phyloP scores from a whole-genome alignment of 495 filamentous ascomycete genomes.

The Aspergillus carlsbadensis region DNA sequence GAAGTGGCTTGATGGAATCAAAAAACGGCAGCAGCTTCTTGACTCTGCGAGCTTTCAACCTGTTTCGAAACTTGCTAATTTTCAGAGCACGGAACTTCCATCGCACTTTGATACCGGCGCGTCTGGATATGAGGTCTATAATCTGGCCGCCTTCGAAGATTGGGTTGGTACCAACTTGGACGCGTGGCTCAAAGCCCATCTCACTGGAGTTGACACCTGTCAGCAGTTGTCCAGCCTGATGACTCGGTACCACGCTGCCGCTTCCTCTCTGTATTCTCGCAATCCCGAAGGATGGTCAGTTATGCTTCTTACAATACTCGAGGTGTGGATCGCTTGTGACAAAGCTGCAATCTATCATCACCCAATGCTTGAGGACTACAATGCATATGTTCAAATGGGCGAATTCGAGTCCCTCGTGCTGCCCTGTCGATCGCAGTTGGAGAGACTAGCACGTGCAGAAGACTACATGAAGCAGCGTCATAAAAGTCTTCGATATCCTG shows the following conservation, averaged over 20 bases:
- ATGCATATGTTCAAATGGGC: slow-evolving; percentile 41
- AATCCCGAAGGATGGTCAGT: slow-evolving; percentile 55
- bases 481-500: slow-evolving; percentile 10
- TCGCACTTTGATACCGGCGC: background rate
- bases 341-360: slow-evolving; percentile 40
- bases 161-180: slow-evolving; percentile 42
- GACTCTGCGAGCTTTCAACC: background rate
- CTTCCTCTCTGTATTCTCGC: slow-evolving; percentile 29
- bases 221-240: slow-evolving; percentile 27
- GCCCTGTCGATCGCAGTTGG: slow-evolving; percentile 46
- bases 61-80: background rate
- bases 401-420: slow-evolving; percentile 52
- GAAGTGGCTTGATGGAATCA: background rate
- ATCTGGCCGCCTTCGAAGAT: slow-evolving; percentile 33
- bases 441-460: slow-evolving; percentile 48
- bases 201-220: slow-evolving; percentile 24
- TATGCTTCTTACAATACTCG: slow-evolving; percentile 59
- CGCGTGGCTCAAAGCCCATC: slow-evolving; percentile 34
- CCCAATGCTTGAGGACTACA: slow-evolving; percentile 49
- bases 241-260: slow-evolving; percentile 29
- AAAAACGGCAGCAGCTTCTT: background rate
- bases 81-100: background rate
- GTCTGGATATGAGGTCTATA: background rate
- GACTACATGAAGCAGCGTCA: slow-evolving; percentile 42
- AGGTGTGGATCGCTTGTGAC: slow-evolving; percentile 65